Percentiles rank a stretch among this genome's conserved stretches.
phyloP scores from a whole-genome alignment of 352 stramenopile genomes.

The Thraustochytrium striatum region DNA sequence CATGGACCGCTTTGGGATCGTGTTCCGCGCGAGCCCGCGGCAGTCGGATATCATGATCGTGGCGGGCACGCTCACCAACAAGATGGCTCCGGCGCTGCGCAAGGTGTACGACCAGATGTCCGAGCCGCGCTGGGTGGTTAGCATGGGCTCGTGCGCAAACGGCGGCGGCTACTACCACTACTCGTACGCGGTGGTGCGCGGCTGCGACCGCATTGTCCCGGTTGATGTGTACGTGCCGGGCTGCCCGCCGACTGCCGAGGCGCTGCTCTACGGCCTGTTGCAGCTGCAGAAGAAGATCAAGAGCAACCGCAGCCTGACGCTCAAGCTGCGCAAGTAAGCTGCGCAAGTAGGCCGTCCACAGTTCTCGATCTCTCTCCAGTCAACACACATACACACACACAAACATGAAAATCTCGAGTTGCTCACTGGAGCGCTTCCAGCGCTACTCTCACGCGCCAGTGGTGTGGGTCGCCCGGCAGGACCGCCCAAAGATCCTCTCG shows the following conservation, averaged over 20 bases:
- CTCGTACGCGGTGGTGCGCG: conserved; percentile 94
- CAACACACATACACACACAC: too few relatives aligned
- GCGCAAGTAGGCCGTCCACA: too few relatives aligned
- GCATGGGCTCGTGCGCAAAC: conserved; percentile 97
- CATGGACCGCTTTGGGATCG: conserved; percentile 96
- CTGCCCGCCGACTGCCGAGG: conserved; percentile 95
- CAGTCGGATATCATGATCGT: conserved; percentile 99
- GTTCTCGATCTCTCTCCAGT: too few relatives aligned
- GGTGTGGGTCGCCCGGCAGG: too few relatives aligned
- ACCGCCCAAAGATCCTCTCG: too few relatives aligned
- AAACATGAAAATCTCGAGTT: too few relatives aligned
- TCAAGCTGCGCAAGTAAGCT: conserved; percentile 52
- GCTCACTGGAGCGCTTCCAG: too few relatives aligned
- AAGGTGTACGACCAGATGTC: conserved; percentile 99
- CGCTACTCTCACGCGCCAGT: too few relatives aligned
- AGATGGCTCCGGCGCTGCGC: conserved; percentile 96
- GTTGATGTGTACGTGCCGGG: conserved; percentile 99
- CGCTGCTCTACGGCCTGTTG: conserved; percentile 93
- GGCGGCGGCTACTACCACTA: conserved; percentile 94
- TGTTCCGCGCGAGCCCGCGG: conserved; percentile 88
- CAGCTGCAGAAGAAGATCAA: conserved; percentile 99
- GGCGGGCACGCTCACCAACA: conserved; percentile 97
- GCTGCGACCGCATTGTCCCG: conserved; percentile 83
- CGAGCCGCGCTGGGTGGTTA: conserved; percentile 95
- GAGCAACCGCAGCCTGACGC: conserved; percentile 49